Evolutionary conservation across 1,284 basidiomycete genomes (phyloP).

Genomic region (Ganoderma meredithae): DNA sequence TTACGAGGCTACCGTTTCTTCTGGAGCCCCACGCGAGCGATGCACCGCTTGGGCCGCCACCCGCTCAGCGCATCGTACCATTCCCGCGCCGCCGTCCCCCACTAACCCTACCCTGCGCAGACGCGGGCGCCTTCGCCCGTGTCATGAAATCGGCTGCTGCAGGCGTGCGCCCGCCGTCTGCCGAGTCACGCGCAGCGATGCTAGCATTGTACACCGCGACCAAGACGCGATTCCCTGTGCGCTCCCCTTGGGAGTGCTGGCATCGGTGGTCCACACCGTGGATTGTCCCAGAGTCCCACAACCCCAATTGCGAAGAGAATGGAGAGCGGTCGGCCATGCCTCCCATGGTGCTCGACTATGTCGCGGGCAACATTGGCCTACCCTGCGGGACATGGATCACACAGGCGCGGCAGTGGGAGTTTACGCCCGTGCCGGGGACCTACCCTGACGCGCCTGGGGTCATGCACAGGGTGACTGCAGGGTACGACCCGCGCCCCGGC

Average conservation of each 20-base stretch:
- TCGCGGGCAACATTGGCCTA: constrained; percentile 25
- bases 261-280: constrained; percentile 36
- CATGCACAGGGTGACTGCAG: constrained; percentile 20
- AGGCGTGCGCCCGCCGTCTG: constrained; percentile 19
- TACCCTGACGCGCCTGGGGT: constrained; percentile 32
- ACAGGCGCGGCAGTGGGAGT: constrained; percentile 19
- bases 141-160: constrained; percentile 28
- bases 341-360: constrained; percentile 26
- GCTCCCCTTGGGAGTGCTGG: constrained; percentile 35
- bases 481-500: constrained; percentile 29
- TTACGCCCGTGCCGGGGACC: constrained; percentile 30
- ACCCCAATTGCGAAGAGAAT: neutral
- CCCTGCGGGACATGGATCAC: constrained; percentile 23
- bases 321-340: neutral
- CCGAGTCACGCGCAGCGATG: constrained; percentile 29
- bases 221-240: constrained; percentile 25
- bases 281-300: constrained; percentile 19
- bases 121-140: constrained; percentile 25
- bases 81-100: constrained; percentile 31
- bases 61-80: constrained; percentile 19
- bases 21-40: constrained; percentile 10
- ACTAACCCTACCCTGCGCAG: constrained; percentile 21
- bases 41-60: constrained; percentile 7
- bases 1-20: constrained; percentile 23
- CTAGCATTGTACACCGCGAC: constrained; percentile 25